phyloP scores from a whole-genome alignment of 805 yeast genomes.

The Yamadazyma takamatsuzukensis region DNA sequence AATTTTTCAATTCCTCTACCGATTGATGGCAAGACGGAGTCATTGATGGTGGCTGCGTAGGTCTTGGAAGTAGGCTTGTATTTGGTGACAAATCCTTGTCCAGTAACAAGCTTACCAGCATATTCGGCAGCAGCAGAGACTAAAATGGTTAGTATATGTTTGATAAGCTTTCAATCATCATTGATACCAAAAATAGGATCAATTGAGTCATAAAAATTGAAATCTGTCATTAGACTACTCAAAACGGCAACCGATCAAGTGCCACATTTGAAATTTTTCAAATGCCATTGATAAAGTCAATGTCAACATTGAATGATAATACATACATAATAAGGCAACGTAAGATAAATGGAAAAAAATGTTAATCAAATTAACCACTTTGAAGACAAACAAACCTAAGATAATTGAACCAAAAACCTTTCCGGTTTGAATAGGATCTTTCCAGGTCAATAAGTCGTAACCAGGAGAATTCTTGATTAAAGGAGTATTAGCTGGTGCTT shows the following conservation, averaged over 20 bases:
- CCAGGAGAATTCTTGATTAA: constrained; percentile 7
- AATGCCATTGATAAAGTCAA: neutral
- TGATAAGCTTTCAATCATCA: too few relatives aligned
- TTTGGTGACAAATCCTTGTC: constrained; percentile 76
- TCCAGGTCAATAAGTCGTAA: constrained; percentile 61
- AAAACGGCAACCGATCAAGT: neutral
- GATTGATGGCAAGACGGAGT: constrained; percentile 38
- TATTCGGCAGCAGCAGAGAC: constrained; percentile 75
- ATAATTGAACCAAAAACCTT: constrained; percentile 67
- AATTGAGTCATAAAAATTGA: neutral
- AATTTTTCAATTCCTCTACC: constrained; percentile 44
- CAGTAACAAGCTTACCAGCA: constrained; percentile 66
- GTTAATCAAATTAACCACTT: constrained; percentile 60
- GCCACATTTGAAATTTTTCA: neutral
- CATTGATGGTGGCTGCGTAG: constrained; percentile 32
- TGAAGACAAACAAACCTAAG: constrained; percentile 51
- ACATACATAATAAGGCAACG: constrained; percentile 48
- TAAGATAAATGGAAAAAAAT: constrained; percentile 58
- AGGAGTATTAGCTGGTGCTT: constrained; percentile 10
- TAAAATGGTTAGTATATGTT: constrained; percentile 24
- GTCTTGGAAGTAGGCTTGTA: constrained; percentile 58
- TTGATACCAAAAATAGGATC: too few relatives aligned
- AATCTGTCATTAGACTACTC: neutral
- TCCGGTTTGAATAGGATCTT: constrained; percentile 72
- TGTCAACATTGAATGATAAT: constrained; percentile 2